Conservation (phyloP, 371 early-diverging fungal genomes). For the Globomyces sp. region DNA sequence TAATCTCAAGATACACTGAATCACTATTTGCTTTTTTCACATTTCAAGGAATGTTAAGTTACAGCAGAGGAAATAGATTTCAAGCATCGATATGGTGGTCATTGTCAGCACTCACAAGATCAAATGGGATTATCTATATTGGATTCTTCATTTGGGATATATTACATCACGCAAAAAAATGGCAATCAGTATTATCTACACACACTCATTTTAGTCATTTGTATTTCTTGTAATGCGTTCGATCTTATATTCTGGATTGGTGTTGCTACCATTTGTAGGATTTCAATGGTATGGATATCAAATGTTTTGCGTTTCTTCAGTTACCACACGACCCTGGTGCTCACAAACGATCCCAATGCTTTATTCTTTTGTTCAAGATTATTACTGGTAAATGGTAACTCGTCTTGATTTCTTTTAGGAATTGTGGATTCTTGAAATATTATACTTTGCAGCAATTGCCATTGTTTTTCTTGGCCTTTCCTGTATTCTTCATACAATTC, state of each 20-base stretch:
- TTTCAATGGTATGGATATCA: slow-evolving; percentile 73
- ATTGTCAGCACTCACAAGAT: slow-evolving; percentile 62
- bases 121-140: slow-evolving; percentile 77
- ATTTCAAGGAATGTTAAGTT: slow-evolving; percentile 73
- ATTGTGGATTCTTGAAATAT: slow-evolving; percentile 80
- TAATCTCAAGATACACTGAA: slow-evolving; percentile 70
- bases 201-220: neutral
- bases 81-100: slow-evolving; percentile 64
- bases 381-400: slow-evolving; percentile 70
- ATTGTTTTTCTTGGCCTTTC: slow-evolving; percentile 84
- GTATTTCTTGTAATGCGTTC: neutral
- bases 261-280: slow-evolving; percentile 55
- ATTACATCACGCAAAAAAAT: slow-evolving; percentile 19
- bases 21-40: slow-evolving; percentile 77
- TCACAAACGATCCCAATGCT: slow-evolving; percentile 54
- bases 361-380: slow-evolving; percentile 82
- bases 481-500: slow-evolving; percentile 67
- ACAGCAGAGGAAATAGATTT: slow-evolving; percentile 46
- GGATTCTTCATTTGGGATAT: slow-evolving; percentile 80
- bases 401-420: slow-evolving; percentile 45
- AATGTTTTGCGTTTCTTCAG: slow-evolving; percentile 52
- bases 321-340: slow-evolving; percentile 70
- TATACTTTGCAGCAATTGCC: slow-evolving; percentile 80
- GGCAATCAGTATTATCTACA: neutral
- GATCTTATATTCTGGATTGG: slow-evolving; percentile 16